Conservation (phyloP, 768 basidiomycete genomes). For the Collybia sordida region DNA sequence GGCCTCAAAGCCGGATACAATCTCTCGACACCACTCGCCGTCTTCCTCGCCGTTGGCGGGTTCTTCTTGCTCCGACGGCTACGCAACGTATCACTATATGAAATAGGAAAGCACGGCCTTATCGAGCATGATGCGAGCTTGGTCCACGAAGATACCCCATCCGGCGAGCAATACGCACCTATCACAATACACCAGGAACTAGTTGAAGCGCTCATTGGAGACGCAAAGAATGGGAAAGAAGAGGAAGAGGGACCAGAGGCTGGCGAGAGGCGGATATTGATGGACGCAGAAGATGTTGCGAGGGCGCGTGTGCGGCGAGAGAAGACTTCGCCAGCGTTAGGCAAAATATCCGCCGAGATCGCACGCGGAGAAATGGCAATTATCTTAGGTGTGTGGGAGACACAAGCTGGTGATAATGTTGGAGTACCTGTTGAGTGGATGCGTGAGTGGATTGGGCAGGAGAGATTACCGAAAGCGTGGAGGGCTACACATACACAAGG, state of each 20-base stretch:
- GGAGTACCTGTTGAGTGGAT: slow-evolving; percentile 49
- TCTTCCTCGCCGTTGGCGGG: slow-evolving; percentile 47
- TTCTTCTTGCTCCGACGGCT: slow-evolving; percentile 42
- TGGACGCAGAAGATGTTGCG: slow-evolving; percentile 44
- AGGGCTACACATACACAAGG: slow-evolving; percentile 35
- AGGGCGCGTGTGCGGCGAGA: slow-evolving; percentile 54
- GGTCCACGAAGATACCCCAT: slow-evolving; percentile 47
- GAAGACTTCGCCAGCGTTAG: slow-evolving; percentile 37
- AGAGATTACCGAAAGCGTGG: slow-evolving; percentile 51
- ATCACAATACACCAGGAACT: slow-evolving; percentile 32
- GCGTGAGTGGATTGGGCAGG: slow-evolving; percentile 48
- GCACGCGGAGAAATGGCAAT: slow-evolving; percentile 71
- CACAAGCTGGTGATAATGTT: slow-evolving; percentile 29
- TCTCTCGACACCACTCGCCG: slow-evolving; percentile 45
- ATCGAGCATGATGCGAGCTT: slow-evolving; percentile 65
- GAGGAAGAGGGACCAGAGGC: slow-evolving; percentile 22
- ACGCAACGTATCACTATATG: slow-evolving; percentile 30
- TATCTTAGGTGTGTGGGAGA: slow-evolving; percentile 56
- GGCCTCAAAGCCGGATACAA: slow-evolving; percentile 52
- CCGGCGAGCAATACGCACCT: slow-evolving; percentile 45
- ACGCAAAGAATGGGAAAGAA: slow-evolving; percentile 28
- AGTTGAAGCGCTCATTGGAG: slow-evolving; percentile 35
- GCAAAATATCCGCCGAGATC: slow-evolving; percentile 52
- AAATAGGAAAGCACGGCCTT: slow-evolving; percentile 46
- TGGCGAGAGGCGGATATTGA: slow-evolving; percentile 22